Percentiles rank a stretch among this genome's conserved stretches.
Evolutionary conservation across 371 early-diverging fungal genomes (phyloP).

Genomic region (Apophysomyces trapeziformis): DNA sequence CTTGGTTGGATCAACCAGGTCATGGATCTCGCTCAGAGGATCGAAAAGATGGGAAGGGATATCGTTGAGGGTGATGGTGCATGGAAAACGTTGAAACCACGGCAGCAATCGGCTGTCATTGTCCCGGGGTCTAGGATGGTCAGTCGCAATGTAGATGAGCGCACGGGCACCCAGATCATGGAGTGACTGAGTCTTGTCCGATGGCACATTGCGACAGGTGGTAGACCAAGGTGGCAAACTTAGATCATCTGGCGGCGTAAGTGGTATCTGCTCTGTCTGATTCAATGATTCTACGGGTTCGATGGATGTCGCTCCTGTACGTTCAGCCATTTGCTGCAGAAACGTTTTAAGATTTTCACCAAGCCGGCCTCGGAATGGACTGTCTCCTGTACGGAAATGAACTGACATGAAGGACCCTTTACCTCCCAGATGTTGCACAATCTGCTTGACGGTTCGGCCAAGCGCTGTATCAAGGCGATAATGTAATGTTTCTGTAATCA

Average conservation of each 20-base stretch:
- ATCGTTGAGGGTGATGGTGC: conserved; percentile 31
- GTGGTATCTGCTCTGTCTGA: background rate
- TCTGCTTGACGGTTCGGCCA: conserved; percentile 27
- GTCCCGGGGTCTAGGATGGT: conserved; percentile 28
- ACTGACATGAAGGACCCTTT: conserved; percentile 26
- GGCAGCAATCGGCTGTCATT: conserved; percentile 22
- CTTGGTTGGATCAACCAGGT: conserved; percentile 26
- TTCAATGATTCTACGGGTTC: background rate
- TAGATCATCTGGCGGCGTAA: conserved; percentile 13
- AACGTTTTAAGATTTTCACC: conserved; percentile 18
- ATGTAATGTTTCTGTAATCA: conserved; percentile 21
- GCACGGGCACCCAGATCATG: background rate
- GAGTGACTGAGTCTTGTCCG: background rate
- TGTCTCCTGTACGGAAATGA: conserved; percentile 41
- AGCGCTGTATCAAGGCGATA: conserved; percentile 33
- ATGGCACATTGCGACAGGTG: conserved; percentile 8
- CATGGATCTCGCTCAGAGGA: conserved; percentile 25
- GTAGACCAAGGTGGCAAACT: conserved; percentile 23
- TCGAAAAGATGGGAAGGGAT: conserved; percentile 24
- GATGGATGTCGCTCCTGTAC: background rate
- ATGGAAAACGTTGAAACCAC: conserved; percentile 37
- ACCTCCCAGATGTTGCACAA: conserved; percentile 36
- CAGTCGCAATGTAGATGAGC: conserved; percentile 37
- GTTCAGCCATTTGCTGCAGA: conserved; percentile 24
- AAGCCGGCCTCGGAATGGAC: conserved; percentile 25